phyloP scores from a whole-genome alignment of 2,329 filamentous ascomycete genomes.

The Chalaropsis thielavioides region DNA sequence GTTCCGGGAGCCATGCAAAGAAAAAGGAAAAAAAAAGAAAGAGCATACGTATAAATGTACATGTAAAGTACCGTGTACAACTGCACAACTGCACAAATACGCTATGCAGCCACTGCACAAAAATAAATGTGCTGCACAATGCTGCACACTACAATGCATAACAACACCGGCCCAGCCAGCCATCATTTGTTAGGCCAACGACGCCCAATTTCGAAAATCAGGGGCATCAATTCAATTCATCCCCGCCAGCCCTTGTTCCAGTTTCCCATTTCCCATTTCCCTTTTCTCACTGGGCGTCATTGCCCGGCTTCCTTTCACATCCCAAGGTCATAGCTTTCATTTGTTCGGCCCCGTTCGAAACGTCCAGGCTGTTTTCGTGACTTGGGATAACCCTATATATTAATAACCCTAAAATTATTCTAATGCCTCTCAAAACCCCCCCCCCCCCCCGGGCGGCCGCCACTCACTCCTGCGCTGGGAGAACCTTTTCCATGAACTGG shows the following conservation, averaged over 20 bases:
- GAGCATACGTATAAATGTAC: too few relatives aligned
- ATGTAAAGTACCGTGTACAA: too few relatives aligned
- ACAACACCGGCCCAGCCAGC: background rate
- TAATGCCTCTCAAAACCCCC: background rate
- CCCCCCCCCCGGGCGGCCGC: too few relatives aligned
- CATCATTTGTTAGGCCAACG: too few relatives aligned
- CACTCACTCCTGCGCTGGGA: slow-evolving; percentile 28
- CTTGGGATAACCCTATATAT: background rate
- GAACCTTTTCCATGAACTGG: slow-evolving; percentile 33
- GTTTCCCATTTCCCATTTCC: background rate
- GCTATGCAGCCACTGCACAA: too few relatives aligned
- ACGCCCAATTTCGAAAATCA: background rate
- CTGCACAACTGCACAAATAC: background rate
- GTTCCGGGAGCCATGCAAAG: background rate
- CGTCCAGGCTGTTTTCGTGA: too few relatives aligned
- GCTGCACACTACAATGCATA: background rate
- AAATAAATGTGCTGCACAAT: too few relatives aligned
- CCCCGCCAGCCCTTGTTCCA: background rate
- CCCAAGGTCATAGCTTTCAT: background rate
- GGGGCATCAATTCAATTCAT: background rate
- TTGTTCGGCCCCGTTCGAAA: background rate
- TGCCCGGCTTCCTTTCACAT: background rate
- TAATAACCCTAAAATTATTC: background rate
- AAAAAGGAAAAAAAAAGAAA: background rate
- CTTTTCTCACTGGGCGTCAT: background rate